Evolutionary conservation across 2,329 filamentous ascomycete genomes (phyloP), one percentile per base, ranked within the genome.

Genomic region (Pyrenochaeta sp.): DNA sequence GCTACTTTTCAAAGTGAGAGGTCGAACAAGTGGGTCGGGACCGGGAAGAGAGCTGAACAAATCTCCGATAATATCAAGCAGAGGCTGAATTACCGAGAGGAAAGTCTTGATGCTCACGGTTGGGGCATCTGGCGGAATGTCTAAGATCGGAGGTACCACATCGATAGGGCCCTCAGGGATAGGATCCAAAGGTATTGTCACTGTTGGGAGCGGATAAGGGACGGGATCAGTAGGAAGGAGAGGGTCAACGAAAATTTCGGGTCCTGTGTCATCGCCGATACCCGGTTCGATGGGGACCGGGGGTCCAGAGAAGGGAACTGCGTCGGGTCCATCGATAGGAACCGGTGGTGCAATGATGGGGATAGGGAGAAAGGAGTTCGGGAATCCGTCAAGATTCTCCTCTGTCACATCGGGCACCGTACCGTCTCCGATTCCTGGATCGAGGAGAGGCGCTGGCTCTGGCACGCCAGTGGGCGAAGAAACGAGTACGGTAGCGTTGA

Each of bases 231-330:
- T 12, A 32, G 45, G 30, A n/a, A 47, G 27, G 28, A 47, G 28
- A 36, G 45, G 45, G 19, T 47, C 45, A 30, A 47, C 24, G 39
- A 56, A 56, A 8, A 32, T 37, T 13, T 50, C 46, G 3, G 47
- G 39, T 32, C 28, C 46, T 3, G 27, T 28, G 28, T 22, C 51
- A 39, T 54, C 51, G 32, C 25, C 32, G 30, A 47, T 51, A 15
- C 47, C 42, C 1, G 30, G 46, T 30, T 59, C 51, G 42, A 59
- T 54, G 24, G 53, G 53, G 28, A 55, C 7, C 7, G 36, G 22
- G 27, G 40, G 25, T 19, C 15, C 24, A 25, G 36, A 5, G 28
- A 30, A 30, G 28, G 28, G 28, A 9, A 30, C 9, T 30, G 28
- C 5, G 19, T 19, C 19, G 9, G 28, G 28, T 5, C 28, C 28